Base-by-base conservation (phyloP, 108 stramenopile species). In the Skeletonema costatum region DNA sequence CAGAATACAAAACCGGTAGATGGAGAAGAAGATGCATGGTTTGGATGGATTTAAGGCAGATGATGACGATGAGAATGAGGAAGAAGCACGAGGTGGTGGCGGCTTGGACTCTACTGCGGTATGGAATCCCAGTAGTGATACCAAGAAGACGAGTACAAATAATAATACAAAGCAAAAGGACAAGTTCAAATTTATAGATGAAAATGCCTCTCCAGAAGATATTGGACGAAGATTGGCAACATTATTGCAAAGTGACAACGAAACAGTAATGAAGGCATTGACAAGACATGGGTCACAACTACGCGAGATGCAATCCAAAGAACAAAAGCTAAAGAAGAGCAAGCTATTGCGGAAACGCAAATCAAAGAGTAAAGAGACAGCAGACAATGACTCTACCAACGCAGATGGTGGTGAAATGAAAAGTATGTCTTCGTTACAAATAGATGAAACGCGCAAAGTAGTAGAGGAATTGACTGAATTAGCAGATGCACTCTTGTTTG, bases 1-100 rank as follows among this genome's bases (percentile, higher is more conserved):
- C 80, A 81, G 51, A 76, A 79, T 41, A 25, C 38, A 0, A 71
- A 66, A 21, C 73, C 39, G 3, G 73, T 53, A 16, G 89, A 88
- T 13, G 89, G 77, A 30, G 93, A 91, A 69, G 83, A 89, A n/a
- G 90, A 92, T 74, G 93, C 93, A 19, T 94, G 93, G 93, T 67
- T 67, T 91, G 62, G 93, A 92, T 59, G 83, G 81, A 12, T 70
- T 88, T 14, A 76, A 73, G 7, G 84, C 65, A 1, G 79, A 80
- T 42, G 70, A 36, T n/a, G 73, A 42, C 16, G 73, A 67, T 13
- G 70, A 75, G 41, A 70, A 77, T 41, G 63, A 63, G 62, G 63
- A 59, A 32, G 75, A 56, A 56, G 32, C 7, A 56, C 32, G 11
- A 19, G 65, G 17, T 38, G 86, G 77, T 10, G 16, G 25, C 7